A percentile compares a stretch with the other conserved stretches of the same genome.
Conservation (phyloP, 2,329 filamentous ascomycete species). For the Penicillium digitatum region DNA sequence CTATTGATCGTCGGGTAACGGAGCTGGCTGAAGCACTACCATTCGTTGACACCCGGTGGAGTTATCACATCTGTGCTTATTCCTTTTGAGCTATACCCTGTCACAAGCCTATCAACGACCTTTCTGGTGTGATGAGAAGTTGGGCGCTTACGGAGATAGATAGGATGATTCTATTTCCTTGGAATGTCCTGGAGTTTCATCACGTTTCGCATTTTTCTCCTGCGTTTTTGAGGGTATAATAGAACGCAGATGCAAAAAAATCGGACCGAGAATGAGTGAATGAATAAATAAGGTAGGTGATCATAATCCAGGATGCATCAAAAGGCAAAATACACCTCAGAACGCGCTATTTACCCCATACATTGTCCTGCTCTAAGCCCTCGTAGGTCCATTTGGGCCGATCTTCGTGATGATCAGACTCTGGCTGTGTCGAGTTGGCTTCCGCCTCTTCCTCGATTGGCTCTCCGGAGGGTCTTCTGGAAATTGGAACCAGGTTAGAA, state of each 20-base stretch:
- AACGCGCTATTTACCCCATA: constrained; percentile 30
- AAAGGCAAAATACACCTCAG: not conserved
- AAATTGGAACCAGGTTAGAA: constrained; percentile 18
- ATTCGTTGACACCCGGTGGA: constrained; percentile 24
- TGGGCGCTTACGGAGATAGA: constrained; percentile 21
- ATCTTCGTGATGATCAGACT: constrained; percentile 17
- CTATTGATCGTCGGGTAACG: constrained; percentile 12
- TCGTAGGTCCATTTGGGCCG: constrained; percentile 26
- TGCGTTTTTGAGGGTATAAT: not conserved
- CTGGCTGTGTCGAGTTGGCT: constrained; percentile 5
- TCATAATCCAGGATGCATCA: not conserved
- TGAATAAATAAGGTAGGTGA: not conserved
- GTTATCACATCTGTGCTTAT: constrained; percentile 26
- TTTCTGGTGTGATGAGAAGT: constrained; percentile 1
- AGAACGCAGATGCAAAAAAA: not conserved
- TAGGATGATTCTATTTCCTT: not conserved
- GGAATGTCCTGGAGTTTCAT: not conserved
- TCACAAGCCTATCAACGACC: not conserved
- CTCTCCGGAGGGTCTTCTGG: constrained; percentile 31
- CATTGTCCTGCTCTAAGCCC: constrained; percentile 37
- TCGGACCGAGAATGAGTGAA: not conserved
- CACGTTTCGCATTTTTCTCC: not conserved
- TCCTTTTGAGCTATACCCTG: constrained; percentile 3
- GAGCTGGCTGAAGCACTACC: constrained; percentile 6
- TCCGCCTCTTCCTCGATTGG: constrained; percentile 27